A percentile compares a stretch with the other conserved stretches of the same genome.
Evolutionary conservation across 2,329 filamentous ascomycete genomes (phyloP).

Genomic region (Epichloe brachyelytri): DNA sequence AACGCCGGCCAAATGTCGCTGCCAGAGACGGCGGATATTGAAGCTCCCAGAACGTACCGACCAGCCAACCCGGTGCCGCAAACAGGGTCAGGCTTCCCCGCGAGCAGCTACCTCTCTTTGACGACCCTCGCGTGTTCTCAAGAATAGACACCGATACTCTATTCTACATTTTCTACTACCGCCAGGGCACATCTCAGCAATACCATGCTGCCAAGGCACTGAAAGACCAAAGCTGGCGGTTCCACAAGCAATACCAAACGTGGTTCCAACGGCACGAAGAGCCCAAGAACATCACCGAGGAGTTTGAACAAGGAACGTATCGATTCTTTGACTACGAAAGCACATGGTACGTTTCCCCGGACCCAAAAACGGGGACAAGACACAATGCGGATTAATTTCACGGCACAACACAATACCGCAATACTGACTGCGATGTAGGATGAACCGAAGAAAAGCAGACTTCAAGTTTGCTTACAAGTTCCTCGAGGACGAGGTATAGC

Average conservation of each 20-base stretch:
- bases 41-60: slow-evolving; percentile 71
- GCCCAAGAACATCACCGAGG: slow-evolving; percentile 95
- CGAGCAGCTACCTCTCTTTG: slow-evolving; percentile 81
- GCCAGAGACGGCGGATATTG: slow-evolving; percentile 66
- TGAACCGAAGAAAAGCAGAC: slow-evolving; percentile 95
- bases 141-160: slow-evolving; percentile 90
- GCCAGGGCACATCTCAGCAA: slow-evolving; percentile 90
- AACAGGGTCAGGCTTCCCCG: slow-evolving; percentile 74
- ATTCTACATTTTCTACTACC: slow-evolving; percentile 99
- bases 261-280: slow-evolving; percentile 99
- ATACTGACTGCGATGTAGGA: slow-evolving; percentile 45
- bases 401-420: neutral
- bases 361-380: neutral
- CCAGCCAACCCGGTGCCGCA: slow-evolving; percentile 66
- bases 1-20: slow-evolving; percentile 59
- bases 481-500: slow-evolving; percentile 76
- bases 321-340: slow-evolving; percentile 99
- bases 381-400: neutral
- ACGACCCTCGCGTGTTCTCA: slow-evolving; percentile 76
- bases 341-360: slow-evolving; percentile 62
- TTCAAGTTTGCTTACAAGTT: slow-evolving; percentile 99
- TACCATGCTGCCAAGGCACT: slow-evolving; percentile 92
- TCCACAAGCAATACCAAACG: slow-evolving; percentile 98
- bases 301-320: slow-evolving; percentile 97
- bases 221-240: slow-evolving; percentile 96